Conservation (phyloP, 441 rosid genomes). For the Gossypium davidsonii region DNA sequence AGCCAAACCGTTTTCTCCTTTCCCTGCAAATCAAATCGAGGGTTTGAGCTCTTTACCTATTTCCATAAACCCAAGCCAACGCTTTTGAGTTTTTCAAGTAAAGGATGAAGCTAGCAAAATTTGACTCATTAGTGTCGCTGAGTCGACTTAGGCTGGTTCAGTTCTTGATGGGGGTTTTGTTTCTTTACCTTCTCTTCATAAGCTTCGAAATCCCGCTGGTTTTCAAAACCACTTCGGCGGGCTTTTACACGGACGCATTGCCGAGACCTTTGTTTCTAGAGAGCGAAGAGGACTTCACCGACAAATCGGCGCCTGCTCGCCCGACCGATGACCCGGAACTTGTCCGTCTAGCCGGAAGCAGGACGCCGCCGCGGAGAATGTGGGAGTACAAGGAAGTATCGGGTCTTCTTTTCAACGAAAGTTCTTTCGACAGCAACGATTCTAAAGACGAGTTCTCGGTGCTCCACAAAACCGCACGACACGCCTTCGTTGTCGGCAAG, state of each 20-base stretch:
- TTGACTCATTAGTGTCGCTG: constrained; percentile 30
- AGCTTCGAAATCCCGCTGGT: constrained; percentile 47
- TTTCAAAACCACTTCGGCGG: constrained; percentile 22
- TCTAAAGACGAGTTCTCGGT: constrained; percentile 37
- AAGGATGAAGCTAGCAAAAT: constrained; percentile 51
- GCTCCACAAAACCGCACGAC: constrained; percentile 37
- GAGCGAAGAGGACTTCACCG: constrained; percentile 22
- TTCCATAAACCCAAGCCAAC: not conserved
- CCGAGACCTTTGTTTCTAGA: constrained; percentile 33
- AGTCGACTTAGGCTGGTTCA: constrained; percentile 44
- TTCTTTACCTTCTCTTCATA: constrained; percentile 46
- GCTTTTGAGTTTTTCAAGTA: not conserved
- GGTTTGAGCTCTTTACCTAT: not conserved
- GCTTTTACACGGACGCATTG: constrained; percentile 29
- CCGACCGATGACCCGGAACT: not conserved
- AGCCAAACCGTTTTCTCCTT: not conserved
- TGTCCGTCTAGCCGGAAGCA: not conserved
- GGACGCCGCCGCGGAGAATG: constrained; percentile 24
- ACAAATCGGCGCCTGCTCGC: constrained; percentile 24
- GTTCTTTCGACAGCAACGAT: constrained; percentile 26
- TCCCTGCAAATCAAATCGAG: not conserved
- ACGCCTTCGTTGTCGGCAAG: constrained; percentile 36
- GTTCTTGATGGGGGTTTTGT: constrained; percentile 30
- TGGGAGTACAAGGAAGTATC: constrained; percentile 39
- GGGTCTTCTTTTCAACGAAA: constrained; percentile 36